Base-by-base conservation (phyloP, 768 basidiomycete genomes). In the Collybia nuda region DNA sequence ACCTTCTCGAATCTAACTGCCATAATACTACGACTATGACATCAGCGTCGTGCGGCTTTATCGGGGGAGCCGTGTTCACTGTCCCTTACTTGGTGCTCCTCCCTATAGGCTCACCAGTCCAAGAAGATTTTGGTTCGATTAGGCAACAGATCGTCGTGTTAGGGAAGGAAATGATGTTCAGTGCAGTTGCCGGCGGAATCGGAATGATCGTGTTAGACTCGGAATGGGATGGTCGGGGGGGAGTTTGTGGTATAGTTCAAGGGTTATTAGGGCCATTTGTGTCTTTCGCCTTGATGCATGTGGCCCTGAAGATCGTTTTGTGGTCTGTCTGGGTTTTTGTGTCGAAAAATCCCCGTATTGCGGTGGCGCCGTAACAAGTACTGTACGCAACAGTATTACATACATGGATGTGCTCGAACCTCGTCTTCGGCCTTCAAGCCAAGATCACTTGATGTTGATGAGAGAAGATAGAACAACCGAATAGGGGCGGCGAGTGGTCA, bases 1-100 rank as follows among this genome's bases (percentile, higher is more conserved):
- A 19, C 19, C 21, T 21, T n/a, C 24, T 52, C 19, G 44, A 35
- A 19, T 39, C 28, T 21, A 12, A 44, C 37, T 23, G 29, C 18
- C 49, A 48, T 32, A 42, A 32, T 21, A 29, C 48, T 26, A 53
- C 43, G 19, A 36, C 40, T 19, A 35, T 40, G 17, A 38, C 40
- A n/a, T 28, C 52, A 18, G 47, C 40, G 36, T 19, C 39, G 23
- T 35, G 17, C 23, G 59, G 59, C 1, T 56, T 60, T 28, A 42
- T 53, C 40, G 56, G 59, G 21, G 59, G 56, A 40, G 56, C 51
- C 23, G 42, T 60, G 17, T 55, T 60, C 47, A 60, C 58, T 14
- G 28, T 53, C 21, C 59, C 56, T 9, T 60, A 53, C 36, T 39
- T 60, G 8, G 43, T 54, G n/a, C 50, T 60, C 8, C 47, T 57